Percentiles rank a stretch among this genome's conserved stretches.
phyloP scores from a whole-genome alignment of 2,329 filamentous ascomycete species.

The Geosmithia putterillii region DNA sequence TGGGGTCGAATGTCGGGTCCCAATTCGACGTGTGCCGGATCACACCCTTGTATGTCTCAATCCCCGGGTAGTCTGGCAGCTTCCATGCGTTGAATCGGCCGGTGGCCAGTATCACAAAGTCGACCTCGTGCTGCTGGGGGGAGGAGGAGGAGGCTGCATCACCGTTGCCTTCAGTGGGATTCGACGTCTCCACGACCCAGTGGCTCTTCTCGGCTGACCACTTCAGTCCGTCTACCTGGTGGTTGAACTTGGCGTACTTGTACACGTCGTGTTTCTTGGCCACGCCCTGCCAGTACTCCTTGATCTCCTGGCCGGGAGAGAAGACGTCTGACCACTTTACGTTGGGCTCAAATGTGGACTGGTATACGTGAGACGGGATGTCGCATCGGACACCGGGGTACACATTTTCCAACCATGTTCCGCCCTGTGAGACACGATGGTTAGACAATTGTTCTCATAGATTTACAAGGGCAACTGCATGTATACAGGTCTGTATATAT shows the following conservation, averaged over 20 bases:
- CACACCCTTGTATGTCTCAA: slow-evolving; percentile 31
- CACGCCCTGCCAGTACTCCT: slow-evolving; percentile 34
- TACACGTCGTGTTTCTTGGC: slow-evolving; percentile 33
- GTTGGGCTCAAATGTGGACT: slow-evolving; percentile 51
- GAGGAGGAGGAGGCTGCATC: too few species aligned
- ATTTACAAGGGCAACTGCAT: neutral
- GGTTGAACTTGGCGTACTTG: slow-evolving; percentile 33
- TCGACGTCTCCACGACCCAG: slow-evolving; percentile 2
- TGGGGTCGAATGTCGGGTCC: slow-evolving; percentile 33
- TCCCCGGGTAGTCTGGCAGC: slow-evolving; percentile 34
- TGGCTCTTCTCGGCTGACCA: slow-evolving; percentile 3
- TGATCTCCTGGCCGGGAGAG: slow-evolving; percentile 49
- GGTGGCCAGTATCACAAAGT: slow-evolving; percentile 5
- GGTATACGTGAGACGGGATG: slow-evolving; percentile 48
- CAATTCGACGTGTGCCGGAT: slow-evolving; percentile 40
- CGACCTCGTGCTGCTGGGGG: slow-evolving; percentile 3
- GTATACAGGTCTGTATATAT: neutral
- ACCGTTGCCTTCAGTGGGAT: neutral
- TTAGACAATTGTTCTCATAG: too few species aligned
- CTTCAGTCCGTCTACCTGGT: slow-evolving; percentile 15
- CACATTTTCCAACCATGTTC: slow-evolving; percentile 12
- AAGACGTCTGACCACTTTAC: slow-evolving; percentile 58
- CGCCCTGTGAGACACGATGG: too few species aligned
- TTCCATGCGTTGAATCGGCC: slow-evolving; percentile 23
- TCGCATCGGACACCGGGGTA: slow-evolving; percentile 28